Evolutionary conservation across 805 yeast genomes (phyloP), one percentile per base, ranked within the genome.

Genomic region (Candida nonsorbophila): DNA sequence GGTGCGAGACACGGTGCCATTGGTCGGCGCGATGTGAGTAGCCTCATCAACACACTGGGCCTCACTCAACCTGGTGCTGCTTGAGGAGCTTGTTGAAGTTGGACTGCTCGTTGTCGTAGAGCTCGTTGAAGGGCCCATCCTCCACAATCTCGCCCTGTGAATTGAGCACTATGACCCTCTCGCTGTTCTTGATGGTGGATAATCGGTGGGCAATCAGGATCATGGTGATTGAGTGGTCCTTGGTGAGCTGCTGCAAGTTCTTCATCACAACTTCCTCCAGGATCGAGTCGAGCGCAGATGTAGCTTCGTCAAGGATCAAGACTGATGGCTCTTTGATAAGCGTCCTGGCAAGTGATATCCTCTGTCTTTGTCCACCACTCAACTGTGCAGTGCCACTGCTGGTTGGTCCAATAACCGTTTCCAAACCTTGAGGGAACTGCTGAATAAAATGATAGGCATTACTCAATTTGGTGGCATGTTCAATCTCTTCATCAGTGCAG

Each of bases 341-440:
- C 0, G 96, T 85, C 36, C 97, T 69, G 1, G 97, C 96, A 34
- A 90, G 67, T 6, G 96, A 94, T 24, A 90, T 78, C 43, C 97
- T 65, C 54, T 90, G 97, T 58, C 84, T 84, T 53, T 90, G 97
- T 10, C 97, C 97, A 13, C 97, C 97, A 37, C 94, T 82, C 32
- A 90, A 64, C 48, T 86, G 95, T 2, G 69, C 58, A 0, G 94
- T 72, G 11, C 94, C 92, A 31, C 90, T 73, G 28, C 55, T 55
- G n/a, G 62, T 46, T 1, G 95, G 77, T 0, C 97, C 97, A 12
- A 88, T 84, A 12, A 70, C 62, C 0, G 97, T 90, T 27, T 86
- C 80, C 20, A 86, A 57, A 1, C 86, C 85, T 21, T 80, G 77
- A 1, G 97, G 96, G 60, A 90, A 84, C 22, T 74, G 77, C 5